Conservation (phyloP, 1,139 yeast species). For the Pichia sp. region DNA sequence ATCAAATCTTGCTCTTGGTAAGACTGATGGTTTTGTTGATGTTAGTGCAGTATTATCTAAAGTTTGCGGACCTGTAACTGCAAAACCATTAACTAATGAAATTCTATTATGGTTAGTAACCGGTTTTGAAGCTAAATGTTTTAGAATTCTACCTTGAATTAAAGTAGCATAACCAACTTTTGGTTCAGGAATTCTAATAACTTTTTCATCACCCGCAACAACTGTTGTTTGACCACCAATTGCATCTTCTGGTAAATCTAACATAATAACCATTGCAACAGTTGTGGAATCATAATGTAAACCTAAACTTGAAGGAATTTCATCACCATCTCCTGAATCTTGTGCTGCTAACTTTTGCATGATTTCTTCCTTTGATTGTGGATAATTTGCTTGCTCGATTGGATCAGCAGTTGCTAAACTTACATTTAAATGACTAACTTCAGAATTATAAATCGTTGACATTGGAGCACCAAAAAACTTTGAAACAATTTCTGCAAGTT, state of each 20-base stretch:
- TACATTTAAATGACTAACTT: conserved; percentile 32
- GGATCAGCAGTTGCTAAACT: conserved; percentile 27
- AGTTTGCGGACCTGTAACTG: conserved; percentile 28
- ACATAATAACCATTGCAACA: conserved; percentile 32
- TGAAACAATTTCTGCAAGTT: conserved; percentile 21
- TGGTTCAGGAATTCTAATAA: conserved; percentile 32
- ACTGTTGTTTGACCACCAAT: conserved; percentile 36
- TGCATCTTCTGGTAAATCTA: conserved; percentile 30
- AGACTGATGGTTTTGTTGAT: conserved; percentile 33
- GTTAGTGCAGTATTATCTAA: conserved; percentile 32
- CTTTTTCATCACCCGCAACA: conserved; percentile 30
- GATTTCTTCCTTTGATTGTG: conserved; percentile 18
- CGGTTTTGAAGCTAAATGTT: conserved; percentile 34
- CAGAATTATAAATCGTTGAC: conserved; percentile 29
- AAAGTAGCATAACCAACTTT: conserved; percentile 32
- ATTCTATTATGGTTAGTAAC: conserved; percentile 32
- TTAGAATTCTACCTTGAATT: conserved; percentile 33
- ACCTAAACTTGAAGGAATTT: conserved; percentile 27
- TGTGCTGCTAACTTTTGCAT: conserved; percentile 6
- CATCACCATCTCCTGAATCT: conserved; percentile 20
- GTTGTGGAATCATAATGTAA: conserved; percentile 34
- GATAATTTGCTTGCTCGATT: conserved; percentile 8
- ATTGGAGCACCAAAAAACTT: conserved; percentile 28
- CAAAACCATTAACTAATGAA: conserved; percentile 25
- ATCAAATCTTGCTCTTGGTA: conserved; percentile 31